Evolutionary conservation across 2,329 filamentous ascomycete genomes (phyloP), one percentile per base, ranked within the genome.

Genomic region (Penicillium corylophilum): DNA sequence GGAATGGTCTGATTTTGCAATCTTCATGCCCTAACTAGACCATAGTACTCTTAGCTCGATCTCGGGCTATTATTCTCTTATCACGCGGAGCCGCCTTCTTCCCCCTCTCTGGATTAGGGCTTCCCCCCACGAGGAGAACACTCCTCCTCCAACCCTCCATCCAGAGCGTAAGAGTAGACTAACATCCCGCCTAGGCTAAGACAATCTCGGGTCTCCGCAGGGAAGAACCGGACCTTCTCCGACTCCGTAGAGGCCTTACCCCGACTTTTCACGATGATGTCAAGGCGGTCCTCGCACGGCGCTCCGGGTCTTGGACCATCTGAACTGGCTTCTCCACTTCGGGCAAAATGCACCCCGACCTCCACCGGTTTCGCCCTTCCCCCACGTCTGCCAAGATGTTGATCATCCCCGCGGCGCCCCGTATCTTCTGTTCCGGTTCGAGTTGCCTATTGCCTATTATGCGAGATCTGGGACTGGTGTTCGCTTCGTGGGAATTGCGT

Each of bases 211-310:
- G 38, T 42, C 40, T 48, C 26, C 44, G 31, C 44, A 13, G 33
- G 22, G 42, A 13, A 15, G 15, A 49, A 22, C 10, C 56, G 56
- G 56, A 51, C 50, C 40, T 51, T n/a, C 38, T 50, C 57, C 57
- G 57, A 54, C 50, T 51, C 42, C 43, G 41, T 38, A 28, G 40
- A 15, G 41, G 46, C 12, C 28, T 36, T 43, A 41, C 36, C 50
- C 40, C 44, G 54, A 46, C 8, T 33, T 29, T 56, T 48, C 29
- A 20, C 36, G 39, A 51, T 46, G 38, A 50, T 49, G 51, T 47
- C 42, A 51, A 45, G 43, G 20, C 22, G 41, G 31, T 9, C 2
- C 16, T 23, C 36, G 18, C 18, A 12, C 22, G 39, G 39, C 39
- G 39, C 22, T 41, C 22, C 39, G 39, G 23, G 13, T 41, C 15